These are phyloP conservation scores for Aspergillus nomiae DNA, from an alignment of 2,329 filamentous ascomycete genomes.

Conservation along the genomic window DNA sequence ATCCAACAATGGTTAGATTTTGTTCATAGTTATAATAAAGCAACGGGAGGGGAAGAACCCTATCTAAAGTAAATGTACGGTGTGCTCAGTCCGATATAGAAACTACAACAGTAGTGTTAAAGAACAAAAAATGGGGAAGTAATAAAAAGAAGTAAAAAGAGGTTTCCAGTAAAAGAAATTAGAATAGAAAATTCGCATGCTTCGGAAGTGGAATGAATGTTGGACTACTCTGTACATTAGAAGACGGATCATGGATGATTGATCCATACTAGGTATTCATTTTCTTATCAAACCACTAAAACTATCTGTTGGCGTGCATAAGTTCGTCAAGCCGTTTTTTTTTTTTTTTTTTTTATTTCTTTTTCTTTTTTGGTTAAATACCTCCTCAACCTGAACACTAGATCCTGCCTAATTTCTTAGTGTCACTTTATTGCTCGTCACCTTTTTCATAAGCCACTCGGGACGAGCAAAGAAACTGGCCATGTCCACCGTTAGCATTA, in stretches of 20 bases:
- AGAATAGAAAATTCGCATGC: not conserved
- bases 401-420: not conserved
- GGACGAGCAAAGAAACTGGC: not conserved
- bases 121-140: too few species aligned
- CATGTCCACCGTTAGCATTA: not conserved
- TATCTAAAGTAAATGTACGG: not conserved
- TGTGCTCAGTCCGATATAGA: not conserved
- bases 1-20: not conserved
- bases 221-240: not conserved
- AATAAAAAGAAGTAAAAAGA: not conserved
- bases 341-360: too few species aligned
- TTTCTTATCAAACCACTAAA: not conserved
- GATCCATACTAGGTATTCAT: not conserved
- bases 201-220: not conserved
- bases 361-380: not conserved
- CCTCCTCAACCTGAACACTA: not conserved
- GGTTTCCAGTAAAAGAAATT: not conserved
- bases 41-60: not conserved
- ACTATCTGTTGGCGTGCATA: not conserved
- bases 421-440: not conserved
- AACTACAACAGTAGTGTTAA: not conserved
- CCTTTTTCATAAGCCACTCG: not conserved
- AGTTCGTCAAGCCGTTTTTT: not conserved
- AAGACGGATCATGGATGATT: too few species aligned
- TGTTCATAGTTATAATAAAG: not conserved